Evolutionary conservation across 106 monocot species (phyloP), one percentile per base, ranked within the genome.

Genomic region (Phalaenopsis aphrodite): DNA sequence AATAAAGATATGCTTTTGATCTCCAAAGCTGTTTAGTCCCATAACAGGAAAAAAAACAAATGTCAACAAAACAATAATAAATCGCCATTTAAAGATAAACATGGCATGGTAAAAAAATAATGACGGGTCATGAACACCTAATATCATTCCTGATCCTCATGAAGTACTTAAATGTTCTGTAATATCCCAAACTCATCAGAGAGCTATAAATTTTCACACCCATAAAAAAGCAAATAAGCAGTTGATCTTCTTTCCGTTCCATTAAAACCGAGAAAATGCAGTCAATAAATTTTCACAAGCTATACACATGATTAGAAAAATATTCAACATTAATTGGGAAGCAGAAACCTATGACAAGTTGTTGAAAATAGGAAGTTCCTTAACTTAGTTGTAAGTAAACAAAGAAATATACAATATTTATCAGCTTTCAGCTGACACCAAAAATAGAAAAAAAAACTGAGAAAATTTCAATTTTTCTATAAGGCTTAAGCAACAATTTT

Each of bases 1-100:
- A 69, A 69, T 12, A 69, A 69, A 69, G 39, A 52, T 43, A 83
- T 83, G 78, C 47, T 84, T 87, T 87, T 79, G 56, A 92, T 88
- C 85, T 86, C 87, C 85, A 66, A 77, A 78, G 80, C 49, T 77
- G 78, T 76, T 81, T 58, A 84, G 82, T 39, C 76, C 19, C 56
- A 81, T 30, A 39, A 39, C 38, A 69, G 15, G 69, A 36, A 69
- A 69, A 37, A 69, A 69, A 69, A 12, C 38, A 69, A 69, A 69
- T 69, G 69, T 69, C 69, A 69, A 69, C 69, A 69, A 38, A 69
- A 23, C 23, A 69, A 69, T 15, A 38, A 69, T 41, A 8, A 69
- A 69, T 69, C 69, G 39, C 69, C 38, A 69, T 37, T 69, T 69
- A 69, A 39, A 38, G 14, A 69, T 3, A 52, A 12, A 12, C 52